These are phyloP conservation scores for Durotheca rogersii DNA, from an alignment of 495 filamentous ascomycete genomes.

Conservation along the genomic window DNA sequence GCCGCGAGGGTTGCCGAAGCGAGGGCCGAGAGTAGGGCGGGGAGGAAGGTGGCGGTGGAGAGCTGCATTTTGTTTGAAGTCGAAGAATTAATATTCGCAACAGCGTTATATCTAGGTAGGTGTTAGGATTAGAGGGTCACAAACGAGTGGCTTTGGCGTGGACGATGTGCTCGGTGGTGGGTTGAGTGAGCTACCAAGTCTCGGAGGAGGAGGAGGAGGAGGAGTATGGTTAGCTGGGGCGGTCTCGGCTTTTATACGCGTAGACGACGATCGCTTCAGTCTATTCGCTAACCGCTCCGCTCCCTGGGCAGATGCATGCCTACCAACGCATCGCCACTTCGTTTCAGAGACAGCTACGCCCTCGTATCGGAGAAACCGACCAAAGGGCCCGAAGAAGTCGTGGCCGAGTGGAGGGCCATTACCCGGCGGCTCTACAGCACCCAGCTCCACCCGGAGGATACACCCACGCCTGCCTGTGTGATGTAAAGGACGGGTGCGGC, in stretches of 20 bases:
- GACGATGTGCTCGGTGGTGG: too few species aligned
- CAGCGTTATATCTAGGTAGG: not conserved
- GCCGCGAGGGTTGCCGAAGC: constrained; percentile 43
- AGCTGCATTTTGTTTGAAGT: constrained; percentile 48
- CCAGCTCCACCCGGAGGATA: constrained; percentile 2
- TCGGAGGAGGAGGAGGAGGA: too few species aligned
- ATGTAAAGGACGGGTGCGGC: not conserved
- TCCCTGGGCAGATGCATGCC: constrained; percentile 9
- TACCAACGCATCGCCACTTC: constrained; percentile 3
- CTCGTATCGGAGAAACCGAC: constrained; percentile 14
- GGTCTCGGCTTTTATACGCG: too few species aligned
- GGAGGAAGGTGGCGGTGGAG: constrained; percentile 41
- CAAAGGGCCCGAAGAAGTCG: not conserved
- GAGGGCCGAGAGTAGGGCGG: too few species aligned
- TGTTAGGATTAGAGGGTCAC: not conserved
- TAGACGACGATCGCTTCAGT: not conserved
- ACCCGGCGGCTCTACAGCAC: constrained; percentile 6
- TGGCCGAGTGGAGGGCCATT: constrained; percentile 7
- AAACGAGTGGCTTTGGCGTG: not conserved
- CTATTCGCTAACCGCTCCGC: not conserved
- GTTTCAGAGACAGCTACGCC: constrained; percentile 7
- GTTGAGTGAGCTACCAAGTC: too few species aligned
- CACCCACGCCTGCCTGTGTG: not conserved
- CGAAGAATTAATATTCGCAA: constrained; percentile 5
- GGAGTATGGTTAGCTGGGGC: too few species aligned